A percentile compares a stretch with the other conserved stretches of the same genome.
These are phyloP conservation scores for Ascoidea asiatica DNA, from an alignment of 805 yeast species.

Conservation along the genomic window DNA sequence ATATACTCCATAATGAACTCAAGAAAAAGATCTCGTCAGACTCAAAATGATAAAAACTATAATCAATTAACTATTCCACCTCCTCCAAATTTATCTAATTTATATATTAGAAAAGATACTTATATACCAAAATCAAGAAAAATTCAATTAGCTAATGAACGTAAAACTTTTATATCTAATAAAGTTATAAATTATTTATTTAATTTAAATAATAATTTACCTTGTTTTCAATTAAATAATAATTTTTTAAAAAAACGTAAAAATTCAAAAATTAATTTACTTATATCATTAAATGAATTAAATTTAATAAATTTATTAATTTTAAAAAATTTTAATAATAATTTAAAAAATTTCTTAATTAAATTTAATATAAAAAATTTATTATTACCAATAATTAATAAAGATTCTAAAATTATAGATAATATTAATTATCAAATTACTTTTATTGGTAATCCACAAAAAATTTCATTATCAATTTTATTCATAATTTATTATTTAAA, in stretches of 20 bases:
- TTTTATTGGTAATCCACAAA: background rate
- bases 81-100: no score
- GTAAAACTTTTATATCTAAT: background rate
- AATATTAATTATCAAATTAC: background rate
- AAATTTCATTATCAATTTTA: background rate
- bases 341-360: background rate
- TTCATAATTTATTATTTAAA: no score
- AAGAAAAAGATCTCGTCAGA: no score
- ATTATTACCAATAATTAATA: no score
- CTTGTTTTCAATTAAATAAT: background rate
- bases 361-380: no score
- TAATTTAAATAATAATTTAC: no score
- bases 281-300: background rate
- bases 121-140: background rate
- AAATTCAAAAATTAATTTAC: background rate
- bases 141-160: background rate
- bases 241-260: background rate
- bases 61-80: no score
- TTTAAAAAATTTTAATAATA: no score
- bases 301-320: no score
- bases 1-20: no score
- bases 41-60: no score
- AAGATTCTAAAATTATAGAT: background rate
- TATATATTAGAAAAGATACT: background rate
- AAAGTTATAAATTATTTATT: background rate